A percentile compares a stretch with the other conserved stretches of the same genome.
Conservation (phyloP, 345 rosid genomes). For the Eucalyptus curtisii region DNA sequence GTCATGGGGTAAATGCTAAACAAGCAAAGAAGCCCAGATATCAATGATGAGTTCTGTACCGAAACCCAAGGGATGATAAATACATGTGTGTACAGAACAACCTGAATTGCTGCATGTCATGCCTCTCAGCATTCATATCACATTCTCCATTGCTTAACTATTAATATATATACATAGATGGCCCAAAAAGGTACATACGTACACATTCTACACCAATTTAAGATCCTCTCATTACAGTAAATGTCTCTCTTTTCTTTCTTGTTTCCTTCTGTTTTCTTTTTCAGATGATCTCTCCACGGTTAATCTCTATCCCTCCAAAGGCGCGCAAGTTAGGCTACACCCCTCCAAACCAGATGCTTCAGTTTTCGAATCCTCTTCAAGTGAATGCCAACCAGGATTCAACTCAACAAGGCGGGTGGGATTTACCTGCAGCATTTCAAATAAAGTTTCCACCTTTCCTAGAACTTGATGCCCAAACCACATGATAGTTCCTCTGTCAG, state of each 20-base stretch:
- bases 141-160: not conserved
- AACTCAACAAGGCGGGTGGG: not conserved
- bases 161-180: not conserved
- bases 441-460: not conserved
- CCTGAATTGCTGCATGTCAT: not conserved
- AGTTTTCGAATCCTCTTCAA: not conserved
- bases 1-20: not conserved
- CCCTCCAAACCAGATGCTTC: not conserved
- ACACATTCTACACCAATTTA: not conserved
- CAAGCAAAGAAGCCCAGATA: not conserved
- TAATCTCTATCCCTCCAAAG: not conserved
- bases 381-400: not conserved
- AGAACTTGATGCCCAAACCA: not conserved
- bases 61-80: not conserved
- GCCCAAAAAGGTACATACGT: not conserved
- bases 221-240: not conserved
- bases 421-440: not conserved
- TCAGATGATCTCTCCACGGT: not conserved
- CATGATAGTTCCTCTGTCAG: constrained; percentile 2
- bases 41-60: not conserved
- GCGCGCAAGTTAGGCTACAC: not conserved
- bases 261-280: not conserved
- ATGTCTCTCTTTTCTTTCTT: not conserved
- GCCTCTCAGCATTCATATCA: not conserved
- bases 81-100: not conserved